Conservation (phyloP, 371 early-diverging fungal genomes). For the Astathelohania contejeani region DNA sequence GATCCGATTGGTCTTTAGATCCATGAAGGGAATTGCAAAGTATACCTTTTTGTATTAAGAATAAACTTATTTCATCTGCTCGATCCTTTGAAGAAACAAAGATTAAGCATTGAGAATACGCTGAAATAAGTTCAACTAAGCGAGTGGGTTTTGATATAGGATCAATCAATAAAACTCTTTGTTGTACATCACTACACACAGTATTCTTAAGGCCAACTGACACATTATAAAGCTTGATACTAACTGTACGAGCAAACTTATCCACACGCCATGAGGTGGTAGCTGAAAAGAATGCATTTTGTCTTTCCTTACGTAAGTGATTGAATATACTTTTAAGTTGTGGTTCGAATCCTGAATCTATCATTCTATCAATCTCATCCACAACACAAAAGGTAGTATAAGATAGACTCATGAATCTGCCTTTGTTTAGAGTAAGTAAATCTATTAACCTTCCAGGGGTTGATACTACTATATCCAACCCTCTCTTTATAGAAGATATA, state of each 20-base stretch:
- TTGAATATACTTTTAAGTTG: slow-evolving; percentile 81
- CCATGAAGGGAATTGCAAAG: slow-evolving; percentile 62
- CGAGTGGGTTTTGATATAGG: background rate
- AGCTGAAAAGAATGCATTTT: background rate
- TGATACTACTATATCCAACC: slow-evolving; percentile 79
- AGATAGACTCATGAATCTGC: slow-evolving; percentile 62
- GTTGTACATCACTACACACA: background rate
- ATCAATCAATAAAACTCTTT: background rate
- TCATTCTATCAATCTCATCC: slow-evolving; percentile 72
- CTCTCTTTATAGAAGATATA: slow-evolving; percentile 61
- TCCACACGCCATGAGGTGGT: background rate
- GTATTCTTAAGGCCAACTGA: background rate
- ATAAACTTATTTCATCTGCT: background rate
- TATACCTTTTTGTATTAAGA: background rate
- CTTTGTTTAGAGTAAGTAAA: slow-evolving; percentile 57
- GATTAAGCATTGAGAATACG: background rate
- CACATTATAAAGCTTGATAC: too few relatives aligned
- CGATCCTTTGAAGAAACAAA: background rate
- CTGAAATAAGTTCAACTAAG: background rate
- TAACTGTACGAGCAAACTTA: too few relatives aligned
- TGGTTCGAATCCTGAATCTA: slow-evolving; percentile 84
- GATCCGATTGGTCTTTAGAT: slow-evolving; percentile 80
- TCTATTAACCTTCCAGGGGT: slow-evolving; percentile 85
- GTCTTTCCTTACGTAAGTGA: slow-evolving; percentile 38
- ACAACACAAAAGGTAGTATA: slow-evolving; percentile 72